These are phyloP conservation scores for Nannizzia gypsea DNA, from an alignment of 2,329 filamentous ascomycete genomes.

Conservation along the genomic window DNA sequence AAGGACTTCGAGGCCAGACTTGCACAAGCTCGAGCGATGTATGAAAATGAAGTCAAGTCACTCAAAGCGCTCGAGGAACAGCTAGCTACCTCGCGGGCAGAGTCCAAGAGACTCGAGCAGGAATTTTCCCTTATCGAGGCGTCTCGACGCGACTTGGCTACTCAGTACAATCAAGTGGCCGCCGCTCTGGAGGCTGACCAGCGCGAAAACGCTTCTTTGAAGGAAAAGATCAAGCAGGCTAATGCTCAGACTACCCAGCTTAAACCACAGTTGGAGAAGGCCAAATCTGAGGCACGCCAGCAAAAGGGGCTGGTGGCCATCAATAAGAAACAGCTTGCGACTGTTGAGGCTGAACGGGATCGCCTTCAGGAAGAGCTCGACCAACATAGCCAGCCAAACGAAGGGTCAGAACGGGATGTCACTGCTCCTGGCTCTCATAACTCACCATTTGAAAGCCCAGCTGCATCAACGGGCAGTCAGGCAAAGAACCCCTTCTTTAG, in stretches of 20 bases:
- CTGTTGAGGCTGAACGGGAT: conserved; percentile 77
- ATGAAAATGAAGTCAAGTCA: conserved; percentile 85
- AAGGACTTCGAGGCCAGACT: conserved; percentile 83
- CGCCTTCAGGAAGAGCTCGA: conserved; percentile 72
- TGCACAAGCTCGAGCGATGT: conserved; percentile 71
- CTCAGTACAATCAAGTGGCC: conserved; percentile 65
- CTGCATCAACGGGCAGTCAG: conserved; percentile 47
- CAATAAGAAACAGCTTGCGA: conserved; percentile 93
- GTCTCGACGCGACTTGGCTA: conserved; percentile 66
- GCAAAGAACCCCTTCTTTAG: conserved; percentile 95
- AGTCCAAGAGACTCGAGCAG: conserved; percentile 71
- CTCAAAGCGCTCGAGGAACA: conserved; percentile 78
- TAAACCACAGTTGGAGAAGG: conserved; percentile 84
- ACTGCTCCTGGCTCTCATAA: conserved; percentile 16
- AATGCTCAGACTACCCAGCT: conserved; percentile 75
- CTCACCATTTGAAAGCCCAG: conserved; percentile 52
- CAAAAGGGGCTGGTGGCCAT: conserved; percentile 95
- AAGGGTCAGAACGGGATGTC: conserved; percentile 49
- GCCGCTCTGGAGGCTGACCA: conserved; percentile 72
- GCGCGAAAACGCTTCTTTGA: conserved; percentile 72
- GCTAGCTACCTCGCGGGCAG: conserved; percentile 59
- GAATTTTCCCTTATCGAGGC: conserved; percentile 77
- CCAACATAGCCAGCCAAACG: conserved; percentile 44
- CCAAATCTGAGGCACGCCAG: conserved; percentile 81
- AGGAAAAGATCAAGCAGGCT: conserved; percentile 72